These are phyloP conservation scores for Phytopythium montanum DNA, from an alignment of 352 stramenopile genomes.

Conservation along the genomic window DNA sequence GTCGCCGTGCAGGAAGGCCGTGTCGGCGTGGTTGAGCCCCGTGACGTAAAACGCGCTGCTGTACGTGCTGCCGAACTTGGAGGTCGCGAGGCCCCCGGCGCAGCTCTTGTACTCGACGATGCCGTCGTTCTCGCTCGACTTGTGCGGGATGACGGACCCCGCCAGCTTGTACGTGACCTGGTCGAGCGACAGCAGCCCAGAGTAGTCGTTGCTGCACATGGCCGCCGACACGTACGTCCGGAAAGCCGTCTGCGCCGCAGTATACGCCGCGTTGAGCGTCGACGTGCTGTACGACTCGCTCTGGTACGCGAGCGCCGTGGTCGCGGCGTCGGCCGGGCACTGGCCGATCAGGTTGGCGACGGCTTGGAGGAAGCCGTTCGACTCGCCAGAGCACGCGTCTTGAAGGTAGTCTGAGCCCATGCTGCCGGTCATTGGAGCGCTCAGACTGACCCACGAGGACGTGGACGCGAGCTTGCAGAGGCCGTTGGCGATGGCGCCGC, in stretches of 20 bases:
- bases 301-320: slow-evolving; percentile 34
- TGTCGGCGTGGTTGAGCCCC: slow-evolving; percentile 46
- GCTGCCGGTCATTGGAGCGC: slow-evolving; percentile 39
- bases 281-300: slow-evolving; percentile 24
- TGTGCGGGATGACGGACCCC: slow-evolving; percentile 21
- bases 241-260: slow-evolving; percentile 25
- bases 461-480: slow-evolving; percentile 37
- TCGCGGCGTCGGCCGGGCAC: slow-evolving; percentile 31
- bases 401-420: slow-evolving; percentile 45
- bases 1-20: slow-evolving; percentile 31
- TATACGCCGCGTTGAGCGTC: slow-evolving; percentile 24
- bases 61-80: slow-evolving; percentile 32
- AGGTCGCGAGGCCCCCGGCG: slow-evolving; percentile 18
- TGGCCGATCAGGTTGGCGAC: slow-evolving; percentile 32
- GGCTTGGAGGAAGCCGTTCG: slow-evolving; percentile 15
- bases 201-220: slow-evolving; percentile 39
- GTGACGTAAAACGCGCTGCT: slow-evolving; percentile 30
- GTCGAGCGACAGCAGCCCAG: slow-evolving; percentile 30
- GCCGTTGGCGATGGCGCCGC: slow-evolving; percentile 30
- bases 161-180: slow-evolving; percentile 16
- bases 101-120: slow-evolving; percentile 47
- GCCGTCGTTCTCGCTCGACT: slow-evolving; percentile 29
- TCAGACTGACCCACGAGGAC: slow-evolving; percentile 33
- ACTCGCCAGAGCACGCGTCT: slow-evolving; percentile 26
- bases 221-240: slow-evolving; percentile 28